Base-by-base conservation (phyloP, 2,329 filamentous ascomycete genomes). In the Cyanodermella asteris region DNA sequence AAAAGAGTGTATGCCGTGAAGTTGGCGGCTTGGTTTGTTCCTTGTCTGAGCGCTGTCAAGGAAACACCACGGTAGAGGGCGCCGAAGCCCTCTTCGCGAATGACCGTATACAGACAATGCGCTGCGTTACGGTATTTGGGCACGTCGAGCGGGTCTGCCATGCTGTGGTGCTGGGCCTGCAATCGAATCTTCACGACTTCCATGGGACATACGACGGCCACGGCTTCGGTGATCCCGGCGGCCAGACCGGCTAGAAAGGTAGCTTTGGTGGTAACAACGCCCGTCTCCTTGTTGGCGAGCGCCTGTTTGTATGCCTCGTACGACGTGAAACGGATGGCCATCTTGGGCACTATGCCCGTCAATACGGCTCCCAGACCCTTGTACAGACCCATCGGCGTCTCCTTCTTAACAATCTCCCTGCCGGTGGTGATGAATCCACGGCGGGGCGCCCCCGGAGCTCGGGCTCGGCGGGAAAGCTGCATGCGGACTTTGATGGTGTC, bases 401-500 rank as follows among this genome's bases (percentile, higher is more conserved):
- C 87, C 42, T 75, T 72, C 45, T 67, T 66, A 27, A 91, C 69
- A 40, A 97, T 94, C 39, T 90, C 76, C 33, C 61, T 52, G 33
- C 87, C 87, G 2, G 87, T 97, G 28, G 59, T 59, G 36, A 93
- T 47, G 56, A 97, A 97, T 34, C 87, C 84, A 38, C 81, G 74
- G 40, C 73, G 71, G 41, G 82, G 78, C 19, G 53, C 53, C 61
- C 87, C 87, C 28, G 81, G 81, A 31, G 69, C 64, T 37, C 75
- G 66, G 24, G 76, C 80, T 47, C 87, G 70, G 37, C 74, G 66
- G 28, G 87, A 94, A 31, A 97, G 72, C 56, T 97, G 87, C 90
- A 97, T 97, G 39, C 87, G 81, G 33, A 97, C 87, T 64, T 97
- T 93, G 59, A 94, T 91, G 31, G 82, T 93, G 51, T 93, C 80